A percentile compares a stretch with the other conserved stretches of the same genome.
phyloP scores from a whole-genome alignment of 495 filamentous ascomycete genomes.

The Cenococcum geophilum region DNA sequence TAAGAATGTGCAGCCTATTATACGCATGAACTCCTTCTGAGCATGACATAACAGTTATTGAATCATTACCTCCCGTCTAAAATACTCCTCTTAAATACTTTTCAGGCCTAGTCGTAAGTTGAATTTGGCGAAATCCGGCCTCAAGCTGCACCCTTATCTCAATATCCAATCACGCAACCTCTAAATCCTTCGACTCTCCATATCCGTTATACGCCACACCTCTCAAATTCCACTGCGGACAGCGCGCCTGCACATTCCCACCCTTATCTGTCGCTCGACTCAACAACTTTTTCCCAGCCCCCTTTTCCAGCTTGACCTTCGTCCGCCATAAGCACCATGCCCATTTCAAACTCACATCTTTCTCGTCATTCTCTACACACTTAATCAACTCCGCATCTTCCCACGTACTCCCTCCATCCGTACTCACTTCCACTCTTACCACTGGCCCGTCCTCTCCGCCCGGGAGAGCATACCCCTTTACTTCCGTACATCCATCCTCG shows the following conservation, averaged over 20 bases:
- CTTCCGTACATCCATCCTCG: slow-evolving; percentile 41
- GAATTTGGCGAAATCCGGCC: too few species aligned
- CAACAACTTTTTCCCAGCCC: slow-evolving; percentile 40
- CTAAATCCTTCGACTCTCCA: slow-evolving; percentile 47
- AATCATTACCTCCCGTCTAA: too few species aligned
- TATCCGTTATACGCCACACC: slow-evolving; percentile 59
- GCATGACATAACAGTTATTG: too few species aligned
- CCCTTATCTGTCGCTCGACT: slow-evolving; percentile 50
- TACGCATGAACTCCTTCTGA: too few species aligned
- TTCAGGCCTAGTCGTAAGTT: too few species aligned
- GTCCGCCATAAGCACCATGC: slow-evolving; percentile 48
- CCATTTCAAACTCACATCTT: slow-evolving; percentile 39
- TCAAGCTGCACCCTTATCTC: not conserved
- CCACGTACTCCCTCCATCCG: slow-evolving; percentile 49
- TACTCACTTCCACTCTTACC: slow-evolving; percentile 47
- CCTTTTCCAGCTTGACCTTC: slow-evolving; percentile 31
- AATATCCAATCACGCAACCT: slow-evolving; percentile 17
- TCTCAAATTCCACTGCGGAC: slow-evolving; percentile 52
- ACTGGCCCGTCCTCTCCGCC: slow-evolving; percentile 50
- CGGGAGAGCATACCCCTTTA: slow-evolving; percentile 54
- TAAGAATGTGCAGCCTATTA: too few species aligned
- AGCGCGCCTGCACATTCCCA: slow-evolving; percentile 46
- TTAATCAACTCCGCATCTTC: slow-evolving; percentile 41
- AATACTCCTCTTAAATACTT: too few species aligned
- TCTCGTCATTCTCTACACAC: slow-evolving; percentile 3